phyloP scores from a whole-genome alignment of 2,329 filamentous ascomycete genomes.

The Tolypocladium paradoxum region DNA sequence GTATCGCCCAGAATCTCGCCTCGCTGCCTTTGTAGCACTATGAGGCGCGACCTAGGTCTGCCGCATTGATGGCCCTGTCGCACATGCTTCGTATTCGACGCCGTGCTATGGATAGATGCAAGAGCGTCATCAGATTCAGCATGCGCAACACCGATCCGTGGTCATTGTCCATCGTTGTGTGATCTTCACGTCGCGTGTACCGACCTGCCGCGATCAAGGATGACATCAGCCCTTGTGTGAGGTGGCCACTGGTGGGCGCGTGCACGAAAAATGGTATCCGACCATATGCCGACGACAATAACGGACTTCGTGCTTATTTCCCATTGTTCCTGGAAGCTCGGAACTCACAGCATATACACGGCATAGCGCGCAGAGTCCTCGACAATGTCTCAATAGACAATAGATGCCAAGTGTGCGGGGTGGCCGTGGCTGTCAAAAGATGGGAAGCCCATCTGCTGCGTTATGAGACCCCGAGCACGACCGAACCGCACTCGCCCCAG shows the following conservation, averaged over 20 bases:
- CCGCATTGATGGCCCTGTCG: background rate
- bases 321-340: conserved; percentile 2
- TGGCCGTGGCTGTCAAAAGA: conserved; percentile 2
- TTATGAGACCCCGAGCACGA: conserved; percentile 19
- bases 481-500: conserved; percentile 17
- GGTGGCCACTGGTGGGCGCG: background rate
- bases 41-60: background rate
- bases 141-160: background rate
- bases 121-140: background rate
- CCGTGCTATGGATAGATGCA: background rate
- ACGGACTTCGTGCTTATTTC: background rate
- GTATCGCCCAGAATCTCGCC: background rate
- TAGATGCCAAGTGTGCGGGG: background rate
- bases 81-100: background rate
- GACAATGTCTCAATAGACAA: conserved; percentile 1
- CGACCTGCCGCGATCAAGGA: background rate
- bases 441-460: conserved; percentile 12
- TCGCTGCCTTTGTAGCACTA: background rate
- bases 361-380: background rate
- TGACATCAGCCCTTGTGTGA: background rate
- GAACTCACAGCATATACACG: background rate
- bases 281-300: conserved; percentile 11
- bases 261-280: conserved; percentile 8
- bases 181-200: background rate
- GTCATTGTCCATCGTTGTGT: background rate